Evolutionary conservation across 2,329 filamentous ascomycete genomes (phyloP).

Genomic region (Triangularia verruculosa): DNA sequence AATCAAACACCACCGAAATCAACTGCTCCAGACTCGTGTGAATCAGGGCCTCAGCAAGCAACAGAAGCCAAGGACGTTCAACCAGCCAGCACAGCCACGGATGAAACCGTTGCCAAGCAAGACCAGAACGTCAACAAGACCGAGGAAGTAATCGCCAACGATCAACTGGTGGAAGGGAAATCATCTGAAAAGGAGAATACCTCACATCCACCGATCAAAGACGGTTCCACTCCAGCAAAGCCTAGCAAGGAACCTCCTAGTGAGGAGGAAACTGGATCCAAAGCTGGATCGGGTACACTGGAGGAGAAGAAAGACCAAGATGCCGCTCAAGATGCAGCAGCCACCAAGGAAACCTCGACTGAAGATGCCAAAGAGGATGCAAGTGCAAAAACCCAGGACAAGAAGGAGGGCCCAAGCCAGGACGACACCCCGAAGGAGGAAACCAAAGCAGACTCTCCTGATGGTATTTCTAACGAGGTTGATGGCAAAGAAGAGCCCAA

Average conservation of each 20-base stretch:
- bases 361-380: not conserved
- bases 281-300: not conserved
- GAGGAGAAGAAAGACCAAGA: not conserved
- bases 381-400: not conserved
- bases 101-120: not conserved
- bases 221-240: no score
- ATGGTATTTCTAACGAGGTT: not conserved
- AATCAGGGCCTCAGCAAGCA: not conserved
- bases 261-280: no score
- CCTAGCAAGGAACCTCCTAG: no score
- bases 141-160: not conserved
- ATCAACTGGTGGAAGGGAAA: not conserved
- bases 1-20: not conserved
- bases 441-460: not conserved
- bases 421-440: not conserved
- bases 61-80: not conserved
- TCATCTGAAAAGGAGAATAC: not conserved
- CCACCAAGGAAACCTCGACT: not conserved
- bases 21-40: not conserved
- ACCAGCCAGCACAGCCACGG: not conserved
- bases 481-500: not conserved
- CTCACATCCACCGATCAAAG: no score
- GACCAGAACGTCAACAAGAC: not conserved
- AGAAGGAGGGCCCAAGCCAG: not conserved
- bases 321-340: not conserved